Evolutionary conservation across 2,329 filamentous ascomycete species (phyloP).

Genomic region (Paecilomyces sp.): DNA sequence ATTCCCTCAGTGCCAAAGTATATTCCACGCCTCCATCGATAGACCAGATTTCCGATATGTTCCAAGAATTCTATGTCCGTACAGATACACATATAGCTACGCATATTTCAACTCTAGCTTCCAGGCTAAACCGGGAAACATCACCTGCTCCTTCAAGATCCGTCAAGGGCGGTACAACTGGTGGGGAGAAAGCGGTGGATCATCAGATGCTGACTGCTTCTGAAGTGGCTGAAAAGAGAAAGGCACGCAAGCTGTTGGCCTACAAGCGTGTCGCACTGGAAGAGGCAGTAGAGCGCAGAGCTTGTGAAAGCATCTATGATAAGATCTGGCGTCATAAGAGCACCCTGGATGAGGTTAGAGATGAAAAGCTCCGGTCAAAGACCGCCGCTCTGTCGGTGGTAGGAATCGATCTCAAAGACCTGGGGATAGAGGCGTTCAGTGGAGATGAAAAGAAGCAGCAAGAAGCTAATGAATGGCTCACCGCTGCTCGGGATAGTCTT

Average conservation of each 20-base stretch:
- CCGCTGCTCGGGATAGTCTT: slow-evolving; percentile 63
- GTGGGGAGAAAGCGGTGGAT: slow-evolving; percentile 32
- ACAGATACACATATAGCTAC: slow-evolving; percentile 78
- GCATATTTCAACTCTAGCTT: slow-evolving; percentile 74
- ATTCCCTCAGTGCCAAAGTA: slow-evolving; percentile 79
- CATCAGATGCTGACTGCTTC: slow-evolving; percentile 88
- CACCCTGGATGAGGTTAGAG: slow-evolving; percentile 88
- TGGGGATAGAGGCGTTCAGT: slow-evolving; percentile 68
- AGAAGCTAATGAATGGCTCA: slow-evolving; percentile 66
- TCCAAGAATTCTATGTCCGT: slow-evolving; percentile 86
- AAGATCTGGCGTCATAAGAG: slow-evolving; percentile 86
- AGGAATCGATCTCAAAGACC: slow-evolving; percentile 77
- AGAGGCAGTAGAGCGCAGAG: slow-evolving; percentile 80
- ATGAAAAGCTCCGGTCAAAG: slow-evolving; percentile 89
- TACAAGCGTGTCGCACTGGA: slow-evolving; percentile 70
- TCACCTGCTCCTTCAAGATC: slow-evolving; percentile 50
- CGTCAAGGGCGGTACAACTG: slow-evolving; percentile 48
- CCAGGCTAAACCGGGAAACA: slow-evolving; percentile 62
- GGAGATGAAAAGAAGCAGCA: slow-evolving; percentile 53
- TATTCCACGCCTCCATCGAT: slow-evolving; percentile 77
- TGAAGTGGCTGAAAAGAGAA: slow-evolving; percentile 74
- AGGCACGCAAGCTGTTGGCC: slow-evolving; percentile 69
- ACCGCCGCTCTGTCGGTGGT: slow-evolving; percentile 87
- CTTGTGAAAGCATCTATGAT: slow-evolving; percentile 78
- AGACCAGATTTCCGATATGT: slow-evolving; percentile 74